Evolutionary conservation across 345 rosid species (phyloP).

Genomic region (Rhodamnia rubescens): DNA sequence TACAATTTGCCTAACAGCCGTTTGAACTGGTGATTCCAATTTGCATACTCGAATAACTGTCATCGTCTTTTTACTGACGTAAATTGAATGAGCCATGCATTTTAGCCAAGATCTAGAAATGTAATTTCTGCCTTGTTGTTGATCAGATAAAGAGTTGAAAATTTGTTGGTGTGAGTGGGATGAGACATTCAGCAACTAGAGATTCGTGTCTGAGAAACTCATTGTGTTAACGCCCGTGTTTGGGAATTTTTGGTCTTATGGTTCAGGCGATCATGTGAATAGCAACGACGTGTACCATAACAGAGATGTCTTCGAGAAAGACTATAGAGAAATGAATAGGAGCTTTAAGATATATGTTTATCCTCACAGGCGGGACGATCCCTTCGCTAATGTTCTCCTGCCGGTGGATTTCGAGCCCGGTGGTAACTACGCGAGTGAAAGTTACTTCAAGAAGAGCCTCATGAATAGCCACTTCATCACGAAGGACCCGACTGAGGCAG

Average conservation of each 20-base stretch:
- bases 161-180: neutral
- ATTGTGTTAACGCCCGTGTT: neutral
- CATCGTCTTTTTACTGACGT: neutral
- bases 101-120: neutral
- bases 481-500: constrained; percentile 28
- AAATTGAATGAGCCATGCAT: neutral
- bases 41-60: neutral
- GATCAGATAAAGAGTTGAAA: neutral
- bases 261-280: constrained; percentile 28
- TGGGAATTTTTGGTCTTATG: constrained; percentile 20
- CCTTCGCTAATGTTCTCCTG: constrained; percentile 32
- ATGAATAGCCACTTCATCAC: constrained; percentile 41
- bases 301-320: constrained; percentile 35
- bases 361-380: constrained; percentile 36
- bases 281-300: constrained; percentile 31
- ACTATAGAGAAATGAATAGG: constrained; percentile 41
- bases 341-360: constrained; percentile 48
- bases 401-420: constrained; percentile 33
- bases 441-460: constrained; percentile 44
- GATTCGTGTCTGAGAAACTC: neutral
- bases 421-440: constrained; percentile 53
- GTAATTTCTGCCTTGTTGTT: neutral
- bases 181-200: neutral
- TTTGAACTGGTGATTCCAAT: neutral
- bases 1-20: neutral